These are phyloP conservation scores for Globisporangium viniferum DNA, from an alignment of 352 stramenopile genomes.

Conservation along the genomic window DNA sequence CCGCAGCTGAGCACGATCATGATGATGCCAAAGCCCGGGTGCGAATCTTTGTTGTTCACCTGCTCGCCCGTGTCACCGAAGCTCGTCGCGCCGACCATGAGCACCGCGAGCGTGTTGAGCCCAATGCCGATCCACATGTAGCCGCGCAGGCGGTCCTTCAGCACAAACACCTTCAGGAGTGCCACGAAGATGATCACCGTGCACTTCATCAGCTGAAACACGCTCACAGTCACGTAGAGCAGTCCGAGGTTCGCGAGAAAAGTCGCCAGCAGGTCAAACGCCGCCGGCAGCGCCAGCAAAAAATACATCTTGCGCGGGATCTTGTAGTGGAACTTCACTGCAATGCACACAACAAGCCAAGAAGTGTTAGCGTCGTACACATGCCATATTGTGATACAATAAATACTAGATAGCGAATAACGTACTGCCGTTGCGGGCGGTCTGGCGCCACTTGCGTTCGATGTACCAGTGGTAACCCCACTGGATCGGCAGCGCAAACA, in stretches of 20 bases:
- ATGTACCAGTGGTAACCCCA: constrained; percentile 80
- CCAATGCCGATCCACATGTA: constrained; percentile 98
- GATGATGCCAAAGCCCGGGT: constrained; percentile 89
- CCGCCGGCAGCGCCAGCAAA: constrained; percentile 88
- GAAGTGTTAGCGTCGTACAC: not conserved
- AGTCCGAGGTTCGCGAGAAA: constrained; percentile 94
- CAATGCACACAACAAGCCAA: constrained; percentile 2
- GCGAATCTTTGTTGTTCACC: constrained; percentile 52
- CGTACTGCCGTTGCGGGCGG: constrained; percentile 57
- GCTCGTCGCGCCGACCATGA: constrained; percentile 93
- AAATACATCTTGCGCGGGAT: constrained; percentile 93
- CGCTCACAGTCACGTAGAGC: constrained; percentile 88
- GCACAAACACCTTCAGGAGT: constrained; percentile 93
- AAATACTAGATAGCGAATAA: constrained; percentile 9
- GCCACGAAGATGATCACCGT: constrained; percentile 97
- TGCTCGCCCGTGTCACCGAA: constrained; percentile 80
- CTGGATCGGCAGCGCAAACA: constrained; percentile 92
- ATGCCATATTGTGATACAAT: not conserved
- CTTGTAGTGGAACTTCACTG: constrained; percentile 72
- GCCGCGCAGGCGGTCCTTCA: constrained; percentile 85
- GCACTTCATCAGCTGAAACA: constrained; percentile 89
- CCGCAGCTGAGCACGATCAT: constrained; percentile 95
- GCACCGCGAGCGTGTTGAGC: constrained; percentile 91
- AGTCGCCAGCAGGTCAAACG: constrained; percentile 93
- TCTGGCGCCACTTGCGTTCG: constrained; percentile 63